Evolutionary conservation across 2,329 filamentous ascomycete genomes (phyloP).

Genomic region (Xylariales sp.): DNA sequence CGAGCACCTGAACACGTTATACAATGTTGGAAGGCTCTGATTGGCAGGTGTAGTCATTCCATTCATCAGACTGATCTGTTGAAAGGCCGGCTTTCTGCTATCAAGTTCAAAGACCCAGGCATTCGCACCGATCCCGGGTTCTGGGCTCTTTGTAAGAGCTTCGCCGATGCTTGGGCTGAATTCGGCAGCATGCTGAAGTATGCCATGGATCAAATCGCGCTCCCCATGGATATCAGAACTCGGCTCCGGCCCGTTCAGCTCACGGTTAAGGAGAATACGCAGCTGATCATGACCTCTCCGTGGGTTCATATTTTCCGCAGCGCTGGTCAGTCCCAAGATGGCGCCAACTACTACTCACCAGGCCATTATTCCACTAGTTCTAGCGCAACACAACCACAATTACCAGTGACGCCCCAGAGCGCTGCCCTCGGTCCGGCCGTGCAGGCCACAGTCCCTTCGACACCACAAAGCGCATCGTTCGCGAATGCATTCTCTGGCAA

Average conservation of each 20-base stretch:
- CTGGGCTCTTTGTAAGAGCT: slow-evolving; percentile 70
- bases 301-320: slow-evolving; percentile 45
- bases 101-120: slow-evolving; percentile 81
- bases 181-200: slow-evolving; percentile 58
- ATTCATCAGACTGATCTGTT: slow-evolving; percentile 71
- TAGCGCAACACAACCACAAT: slow-evolving; percentile 26
- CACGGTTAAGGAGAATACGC: slow-evolving; percentile 74
- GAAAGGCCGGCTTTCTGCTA: slow-evolving; percentile 65
- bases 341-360: slow-evolving; percentile 21
- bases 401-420: slow-evolving; percentile 84
- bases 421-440: slow-evolving; percentile 85
- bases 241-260: slow-evolving; percentile 78
- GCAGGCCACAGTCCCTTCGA: slow-evolving; percentile 80
- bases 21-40: slow-evolving; percentile 64
- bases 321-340: slow-evolving; percentile 20
- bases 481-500: slow-evolving; percentile 50
- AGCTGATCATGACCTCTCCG: slow-evolving; percentile 60
- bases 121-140: slow-evolving; percentile 60
- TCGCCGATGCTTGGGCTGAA: slow-evolving; percentile 65
- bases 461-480: slow-evolving; percentile 55
- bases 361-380: slow-evolving; percentile 30
- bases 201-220: slow-evolving; percentile 43
- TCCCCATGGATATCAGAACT: slow-evolving; percentile 64
- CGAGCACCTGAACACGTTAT: slow-evolving; percentile 55
- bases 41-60: slow-evolving; percentile 65